A percentile compares a stretch with the other conserved stretches of the same genome.
These are phyloP conservation scores for Moringa oleifera DNA, from an alignment of 345 rosid species.

Conservation along the genomic window DNA sequence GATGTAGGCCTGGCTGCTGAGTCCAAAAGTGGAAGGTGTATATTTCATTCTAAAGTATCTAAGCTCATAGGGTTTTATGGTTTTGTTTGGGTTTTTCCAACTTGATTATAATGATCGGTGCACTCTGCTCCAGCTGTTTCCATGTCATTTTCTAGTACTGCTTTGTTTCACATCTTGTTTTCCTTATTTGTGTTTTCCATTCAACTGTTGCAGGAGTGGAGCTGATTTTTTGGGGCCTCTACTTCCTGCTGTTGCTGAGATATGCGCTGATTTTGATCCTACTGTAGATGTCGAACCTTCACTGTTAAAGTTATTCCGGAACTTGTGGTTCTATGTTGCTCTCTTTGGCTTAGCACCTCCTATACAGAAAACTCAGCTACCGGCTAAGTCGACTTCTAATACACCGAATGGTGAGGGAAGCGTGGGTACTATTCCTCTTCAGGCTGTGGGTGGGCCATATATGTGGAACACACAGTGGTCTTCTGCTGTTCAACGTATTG, in stretches of 20 bases:
- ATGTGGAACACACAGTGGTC: slow-evolving; percentile 88
- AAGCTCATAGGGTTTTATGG: not conserved
- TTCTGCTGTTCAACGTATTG: slow-evolving; percentile 82
- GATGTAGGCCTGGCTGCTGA: slow-evolving; percentile 98
- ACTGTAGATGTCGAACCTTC: slow-evolving; percentile 82
- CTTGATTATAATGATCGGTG: too few species aligned
- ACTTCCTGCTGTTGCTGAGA: slow-evolving; percentile 96
- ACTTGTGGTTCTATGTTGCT: slow-evolving; percentile 96
- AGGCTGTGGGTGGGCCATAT: slow-evolving; percentile 96
- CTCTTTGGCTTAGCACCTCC: slow-evolving; percentile 99
- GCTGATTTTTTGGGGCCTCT: slow-evolving; percentile 95
- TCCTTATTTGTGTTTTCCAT: slow-evolving; percentile 14
- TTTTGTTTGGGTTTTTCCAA: too few species aligned
- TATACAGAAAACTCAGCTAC: slow-evolving; percentile 48
- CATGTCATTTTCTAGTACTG: slow-evolving; percentile 1
- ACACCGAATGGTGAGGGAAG: slow-evolving; percentile 74
- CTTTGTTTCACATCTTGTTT: slow-evolving; percentile 6
- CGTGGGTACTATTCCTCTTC: slow-evolving; percentile 62
- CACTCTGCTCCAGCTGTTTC: not conserved
- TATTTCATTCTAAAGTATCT: slow-evolving; percentile 15
- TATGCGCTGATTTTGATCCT: slow-evolving; percentile 96
- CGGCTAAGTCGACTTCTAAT: slow-evolving; percentile 67
- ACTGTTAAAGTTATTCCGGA: slow-evolving; percentile 90
- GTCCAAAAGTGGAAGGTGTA: slow-evolving; percentile 91
- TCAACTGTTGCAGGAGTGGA: slow-evolving; percentile 74